phyloP scores from a whole-genome alignment of 768 basidiomycete genomes.

The Amanita exitialis region DNA sequence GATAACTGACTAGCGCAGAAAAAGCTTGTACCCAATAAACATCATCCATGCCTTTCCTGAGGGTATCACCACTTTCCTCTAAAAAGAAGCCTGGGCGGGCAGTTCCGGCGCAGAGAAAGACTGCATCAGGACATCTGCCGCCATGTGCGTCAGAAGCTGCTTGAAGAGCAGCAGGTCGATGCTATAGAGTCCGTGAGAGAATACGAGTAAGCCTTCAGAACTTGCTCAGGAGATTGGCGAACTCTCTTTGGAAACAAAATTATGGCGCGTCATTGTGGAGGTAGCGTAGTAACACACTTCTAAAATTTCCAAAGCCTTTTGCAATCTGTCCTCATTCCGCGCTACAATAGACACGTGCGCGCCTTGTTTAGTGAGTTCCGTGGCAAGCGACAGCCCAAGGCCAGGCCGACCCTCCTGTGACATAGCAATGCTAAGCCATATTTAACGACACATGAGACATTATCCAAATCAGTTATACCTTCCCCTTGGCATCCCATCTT shows the following conservation, averaged over 20 bases:
- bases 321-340: conserved; percentile 53
- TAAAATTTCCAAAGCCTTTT: conserved; percentile 46
- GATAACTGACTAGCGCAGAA: conserved; percentile 38
- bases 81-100: conserved; percentile 66
- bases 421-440: conserved; percentile 61
- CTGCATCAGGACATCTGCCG: conserved; percentile 59
- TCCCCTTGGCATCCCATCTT: conserved; percentile 42
- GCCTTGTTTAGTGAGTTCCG: conserved; percentile 53
- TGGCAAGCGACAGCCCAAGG: conserved; percentile 67
- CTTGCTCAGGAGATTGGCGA: conserved; percentile 48
- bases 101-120: conserved; percentile 75
- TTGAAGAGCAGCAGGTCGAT: conserved; percentile 52
- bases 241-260: conserved; percentile 26
- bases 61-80: conserved; percentile 50
- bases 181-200: conserved; percentile 42
- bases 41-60: conserved; percentile 37
- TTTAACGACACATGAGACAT: background rate
- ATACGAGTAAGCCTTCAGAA: conserved; percentile 56
- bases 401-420: conserved; percentile 82
- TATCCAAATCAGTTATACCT: conserved; percentile 17
- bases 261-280: background rate
- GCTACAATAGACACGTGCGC: conserved; percentile 85
- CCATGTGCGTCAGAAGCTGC: conserved; percentile 44
- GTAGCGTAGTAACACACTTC: conserved; percentile 50
- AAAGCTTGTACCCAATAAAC: conserved; percentile 44